Conservation (phyloP, 2,329 filamentous ascomycete species). For the Talaromyces atroroseus region DNA sequence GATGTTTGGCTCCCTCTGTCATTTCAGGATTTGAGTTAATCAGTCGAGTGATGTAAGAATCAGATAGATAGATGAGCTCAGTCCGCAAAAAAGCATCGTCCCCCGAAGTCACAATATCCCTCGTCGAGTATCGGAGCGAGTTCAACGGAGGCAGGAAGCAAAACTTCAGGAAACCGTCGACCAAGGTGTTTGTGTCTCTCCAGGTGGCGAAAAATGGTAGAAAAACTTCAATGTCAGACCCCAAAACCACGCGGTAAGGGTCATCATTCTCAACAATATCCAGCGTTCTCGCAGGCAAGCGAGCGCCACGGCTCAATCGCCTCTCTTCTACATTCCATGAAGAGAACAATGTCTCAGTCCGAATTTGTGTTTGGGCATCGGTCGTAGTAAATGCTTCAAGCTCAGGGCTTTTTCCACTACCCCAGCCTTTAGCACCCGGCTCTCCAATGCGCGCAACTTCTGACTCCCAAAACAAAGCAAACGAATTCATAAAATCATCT, state of each 20-base stretch:
- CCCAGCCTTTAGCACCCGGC: constrained; percentile 64
- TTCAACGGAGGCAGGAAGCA: constrained; percentile 56
- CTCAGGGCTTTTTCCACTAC: constrained; percentile 17
- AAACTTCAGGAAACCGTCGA: constrained; percentile 68
- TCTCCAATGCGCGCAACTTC: constrained; percentile 78
- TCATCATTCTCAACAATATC: constrained; percentile 75
- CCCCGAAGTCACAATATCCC: constrained; percentile 34
- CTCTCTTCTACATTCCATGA: constrained; percentile 52
- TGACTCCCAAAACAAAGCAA: constrained; percentile 80
- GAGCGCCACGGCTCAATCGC: constrained; percentile 43
- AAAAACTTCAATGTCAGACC: constrained; percentile 64
- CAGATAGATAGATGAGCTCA: constrained; percentile 29
- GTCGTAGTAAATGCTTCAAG: constrained; percentile 32
- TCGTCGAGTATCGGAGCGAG: constrained; percentile 16
- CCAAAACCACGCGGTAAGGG: constrained; percentile 75
- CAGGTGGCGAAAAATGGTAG: constrained; percentile 39
- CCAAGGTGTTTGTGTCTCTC: constrained; percentile 42
- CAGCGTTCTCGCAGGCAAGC: constrained; percentile 64
- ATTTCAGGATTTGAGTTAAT: constrained; percentile 17
- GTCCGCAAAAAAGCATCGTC: constrained; percentile 52
- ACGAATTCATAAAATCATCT: constrained; percentile 30
- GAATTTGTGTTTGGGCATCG: constrained; percentile 18
- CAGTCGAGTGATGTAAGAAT: constrained; percentile 16
- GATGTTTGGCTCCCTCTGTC: constrained; percentile 19
- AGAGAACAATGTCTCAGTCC: constrained; percentile 29